Base-by-base conservation (phyloP, 306 rosid species). In the Myrica gale region DNA sequence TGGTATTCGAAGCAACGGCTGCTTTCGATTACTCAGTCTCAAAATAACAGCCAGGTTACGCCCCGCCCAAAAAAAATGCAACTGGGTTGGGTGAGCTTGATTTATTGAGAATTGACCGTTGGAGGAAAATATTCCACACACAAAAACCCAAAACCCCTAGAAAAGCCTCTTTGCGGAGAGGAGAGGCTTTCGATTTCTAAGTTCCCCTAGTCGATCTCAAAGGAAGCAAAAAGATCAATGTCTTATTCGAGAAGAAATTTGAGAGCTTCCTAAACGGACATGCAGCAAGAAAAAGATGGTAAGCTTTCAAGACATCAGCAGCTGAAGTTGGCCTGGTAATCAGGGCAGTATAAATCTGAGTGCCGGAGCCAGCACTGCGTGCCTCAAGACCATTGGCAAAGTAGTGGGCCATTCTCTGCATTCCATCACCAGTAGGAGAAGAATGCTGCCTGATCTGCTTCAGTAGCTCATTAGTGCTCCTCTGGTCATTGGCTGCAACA, bases 351-450 rank as follows among this genome's bases (percentile, higher is more conserved):
- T 73, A 77, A 32, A 76, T 80, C 55, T 62, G 74, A 62, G 86
- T 79, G 54, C 84, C 80, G 5, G 82, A 73, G 42, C 87, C 84
- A 60, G 84, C 84, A 68, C 68, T 68, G 23, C 84, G 87, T 37
- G 87, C 84, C 79, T 80, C 82, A 17, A 84, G 82, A 57, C 84
- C 87, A 62, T 76, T 70, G n/a, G 87, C 80, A 73, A 84, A 84
- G 74, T 71, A 73, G 47, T 78, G 76, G 19, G 87, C 84, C 63
- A 80, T 48, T 69, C 87, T 80, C 69, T 73, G 87, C 84, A 84
- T 80, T 15, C 84, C 82, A 63, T 84, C 80, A 9, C 77, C 87
- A 12, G 4, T 56, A 23, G 82, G 66, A 58, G 87, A 68, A 26
- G 87, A 71, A 76, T 73, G 84, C 6, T 61, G 79, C 54, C 84